phyloP scores from a whole-genome alignment of 2,329 filamentous ascomycete species.

The Hypoxylon sp. region DNA sequence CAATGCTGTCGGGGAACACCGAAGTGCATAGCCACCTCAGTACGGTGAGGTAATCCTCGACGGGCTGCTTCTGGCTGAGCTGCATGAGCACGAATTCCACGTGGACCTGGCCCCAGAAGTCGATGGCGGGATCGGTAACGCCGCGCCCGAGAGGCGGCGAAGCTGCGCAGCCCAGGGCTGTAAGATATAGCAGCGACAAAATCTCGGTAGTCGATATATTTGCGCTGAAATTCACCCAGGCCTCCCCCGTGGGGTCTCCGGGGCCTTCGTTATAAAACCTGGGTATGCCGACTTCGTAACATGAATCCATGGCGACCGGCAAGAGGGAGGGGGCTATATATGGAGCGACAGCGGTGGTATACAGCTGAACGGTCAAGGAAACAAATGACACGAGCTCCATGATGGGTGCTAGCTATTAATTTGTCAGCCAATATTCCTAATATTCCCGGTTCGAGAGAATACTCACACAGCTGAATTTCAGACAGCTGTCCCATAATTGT shows the following conservation, averaged over 20 bases:
- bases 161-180: conserved; percentile 67
- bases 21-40: conserved; percentile 73
- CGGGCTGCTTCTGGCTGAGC: conserved; percentile 71
- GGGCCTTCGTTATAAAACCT: conserved; percentile 59
- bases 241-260: conserved; percentile 56
- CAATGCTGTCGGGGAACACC: conserved; percentile 68
- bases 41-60: conserved; percentile 69
- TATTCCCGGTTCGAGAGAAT: conserved; percentile 24
- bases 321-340: conserved; percentile 66
- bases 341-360: conserved; percentile 66
- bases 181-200: conserved; percentile 70
- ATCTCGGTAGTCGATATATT: conserved; percentile 70
- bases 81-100: conserved; percentile 72
- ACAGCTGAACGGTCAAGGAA: conserved; percentile 67
- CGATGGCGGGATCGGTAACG: conserved; percentile 45
- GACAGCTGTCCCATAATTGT: conserved; percentile 72
- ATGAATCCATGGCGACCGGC: conserved; percentile 64
- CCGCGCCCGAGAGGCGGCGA: conserved; percentile 39
- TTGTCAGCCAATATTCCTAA: conserved; percentile 10
- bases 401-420: conserved; percentile 64
- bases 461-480: conserved; percentile 61
- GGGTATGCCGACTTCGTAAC: conserved; percentile 65
- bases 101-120: conserved; percentile 74
- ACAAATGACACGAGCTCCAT: conserved; percentile 71
- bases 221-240: conserved; percentile 55